Base-by-base conservation (phyloP, 2,329 filamentous ascomycete genomes). In the Fusarium staphyleae region DNA sequence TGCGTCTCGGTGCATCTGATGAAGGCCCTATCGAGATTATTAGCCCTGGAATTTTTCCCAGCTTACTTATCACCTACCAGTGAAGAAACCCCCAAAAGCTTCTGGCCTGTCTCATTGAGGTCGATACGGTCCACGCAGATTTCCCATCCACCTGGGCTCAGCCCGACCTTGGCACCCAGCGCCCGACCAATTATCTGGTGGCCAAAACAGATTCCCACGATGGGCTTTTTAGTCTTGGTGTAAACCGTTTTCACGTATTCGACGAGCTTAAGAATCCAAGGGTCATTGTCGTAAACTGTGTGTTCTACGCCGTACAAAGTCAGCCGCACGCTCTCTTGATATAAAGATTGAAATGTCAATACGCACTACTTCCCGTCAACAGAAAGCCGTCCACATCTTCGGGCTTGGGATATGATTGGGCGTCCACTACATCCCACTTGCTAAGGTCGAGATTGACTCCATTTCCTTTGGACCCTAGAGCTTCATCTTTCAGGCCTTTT, bases 171-270 rank as follows among this genome's bases (percentile, higher is more conserved):
- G 7, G 71, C 71, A 10, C 70, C 71, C 1, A 79, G 62, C 1
- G 76, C 75, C 4, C 76, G 71, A 1, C 69, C 77, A 24, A 79
- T 67, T 28, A 79, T 76, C 45, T 79, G 77, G 43, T 79, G 77
- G 1, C 77, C 77, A 48, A 78, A 79, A 52, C 77, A 79, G n/a
- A 78, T 73, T 0, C 77, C 77, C 3, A 78, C 66, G 1, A 78
- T 65, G 0, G 71, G 74, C 19, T 69, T 62, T 10, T 63, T 58
- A 4, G 66, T 70, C 6, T 60, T 65, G 3, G 52, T 55, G 32
- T 68, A 63, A 5, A 69, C 59, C 6, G 59, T 50, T 12, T 56
- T 57, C 6, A 76, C 64, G 52, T 70, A 79, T 12, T 71, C 66
- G 4, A 72, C 71, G 4, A 79, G 66, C 3, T 63, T 58, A 5